phyloP scores from a whole-genome alignment of 1,284 basidiomycete genomes.

The Melampsora americana region DNA sequence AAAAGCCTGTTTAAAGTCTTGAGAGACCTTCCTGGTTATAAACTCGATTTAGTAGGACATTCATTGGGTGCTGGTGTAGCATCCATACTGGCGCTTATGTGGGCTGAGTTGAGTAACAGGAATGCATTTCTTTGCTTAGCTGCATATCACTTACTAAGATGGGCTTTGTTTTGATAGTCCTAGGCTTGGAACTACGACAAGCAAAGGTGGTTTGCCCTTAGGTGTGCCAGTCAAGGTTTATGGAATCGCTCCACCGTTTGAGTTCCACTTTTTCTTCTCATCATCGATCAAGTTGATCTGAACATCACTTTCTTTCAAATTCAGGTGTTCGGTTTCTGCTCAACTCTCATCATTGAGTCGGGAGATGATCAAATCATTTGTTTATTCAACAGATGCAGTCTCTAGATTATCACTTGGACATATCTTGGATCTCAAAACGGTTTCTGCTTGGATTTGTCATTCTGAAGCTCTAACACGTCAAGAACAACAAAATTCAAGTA shows the following conservation, averaged over 20 bases:
- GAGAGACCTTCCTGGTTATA: background rate
- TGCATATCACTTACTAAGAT: background rate
- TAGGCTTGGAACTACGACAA: constrained; percentile 1
- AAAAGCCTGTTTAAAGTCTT: constrained; percentile 3
- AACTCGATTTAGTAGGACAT: constrained; percentile 63
- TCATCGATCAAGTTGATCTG: background rate
- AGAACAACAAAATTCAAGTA: background rate
- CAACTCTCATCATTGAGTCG: constrained; percentile 14
- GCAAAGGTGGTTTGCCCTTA: constrained; percentile 17
- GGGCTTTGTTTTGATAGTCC: constrained; percentile 15
- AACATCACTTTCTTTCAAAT: background rate
- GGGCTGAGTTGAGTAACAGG: constrained; percentile 67
- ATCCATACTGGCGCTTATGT: constrained; percentile 72
- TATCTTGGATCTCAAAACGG: constrained; percentile 57
- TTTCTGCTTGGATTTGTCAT: constrained; percentile 20
- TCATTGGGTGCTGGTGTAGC: constrained; percentile 83
- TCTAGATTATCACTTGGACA: constrained; percentile 72
- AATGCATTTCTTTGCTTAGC: background rate
- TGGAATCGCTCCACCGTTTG: constrained; percentile 33
- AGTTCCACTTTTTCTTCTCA: background rate
- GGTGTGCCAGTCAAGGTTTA: constrained; percentile 21
- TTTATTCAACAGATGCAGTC: constrained; percentile 77
- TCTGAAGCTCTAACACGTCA: constrained; percentile 7
- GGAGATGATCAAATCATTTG: constrained; percentile 65
- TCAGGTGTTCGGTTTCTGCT: constrained; percentile 16